phyloP scores from a whole-genome alignment of 805 yeast genomes.

The Komagataella pastoris region DNA sequence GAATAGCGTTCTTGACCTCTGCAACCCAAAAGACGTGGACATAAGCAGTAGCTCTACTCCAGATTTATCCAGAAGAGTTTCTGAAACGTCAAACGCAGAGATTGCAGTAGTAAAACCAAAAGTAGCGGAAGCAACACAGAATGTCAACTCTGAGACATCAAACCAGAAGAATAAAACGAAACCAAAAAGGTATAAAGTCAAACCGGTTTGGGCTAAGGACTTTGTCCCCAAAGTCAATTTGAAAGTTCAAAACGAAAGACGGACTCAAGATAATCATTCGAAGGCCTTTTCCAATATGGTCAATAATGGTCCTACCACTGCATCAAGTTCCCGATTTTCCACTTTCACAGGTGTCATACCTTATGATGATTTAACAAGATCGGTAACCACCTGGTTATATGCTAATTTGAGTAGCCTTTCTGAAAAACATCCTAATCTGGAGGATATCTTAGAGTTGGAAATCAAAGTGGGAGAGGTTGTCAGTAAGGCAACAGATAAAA shows the following conservation, averaged over 20 bases:
- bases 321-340: conserved; percentile 11
- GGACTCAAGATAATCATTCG: not conserved
- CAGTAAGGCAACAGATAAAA: conserved; percentile 46
- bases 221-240: conserved; percentile 35
- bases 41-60: conserved; percentile 26
- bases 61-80: conserved; percentile 16
- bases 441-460: conserved; percentile 56
- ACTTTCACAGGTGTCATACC: conserved; percentile 68
- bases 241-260: conserved; percentile 6
- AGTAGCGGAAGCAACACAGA: not conserved
- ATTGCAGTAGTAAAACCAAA: conserved; percentile 2
- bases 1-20: conserved; percentile 19
- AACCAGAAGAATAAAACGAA: conserved; percentile 14
- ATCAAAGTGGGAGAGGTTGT: conserved; percentile 61
- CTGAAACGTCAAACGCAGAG: conserved; percentile 11
- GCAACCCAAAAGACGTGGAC: conserved; percentile 33
- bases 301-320: not conserved
- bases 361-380: conserved; percentile 66
- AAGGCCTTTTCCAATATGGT: not conserved
- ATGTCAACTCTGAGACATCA: not conserved
- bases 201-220: conserved; percentile 79
- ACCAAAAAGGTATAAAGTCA: conserved; percentile 48
- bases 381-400: conserved; percentile 82
- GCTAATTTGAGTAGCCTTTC: conserved; percentile 62
- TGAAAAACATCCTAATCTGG: conserved; percentile 24